Evolutionary conservation across 108 stramenopile species (phyloP), one percentile per base, ranked within the genome.

Genomic region (Craspedostauros australis): DNA sequence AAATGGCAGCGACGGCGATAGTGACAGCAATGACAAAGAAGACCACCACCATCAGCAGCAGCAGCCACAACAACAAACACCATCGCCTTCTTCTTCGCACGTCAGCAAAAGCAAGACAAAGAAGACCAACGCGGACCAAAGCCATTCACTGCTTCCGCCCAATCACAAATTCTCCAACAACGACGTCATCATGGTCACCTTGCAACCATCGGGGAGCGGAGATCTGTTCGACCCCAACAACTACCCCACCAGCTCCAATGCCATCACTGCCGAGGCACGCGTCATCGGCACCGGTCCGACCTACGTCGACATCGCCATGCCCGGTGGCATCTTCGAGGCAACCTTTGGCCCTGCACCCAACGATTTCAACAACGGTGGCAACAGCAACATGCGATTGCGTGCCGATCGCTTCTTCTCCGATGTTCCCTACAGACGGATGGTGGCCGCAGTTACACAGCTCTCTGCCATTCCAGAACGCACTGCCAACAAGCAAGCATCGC

Each of bases 391-490:
- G 62, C 71, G 88, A 22, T 57, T 91, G 0, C 61, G 88, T 7
- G 72, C 71, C 47, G 88, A 91, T 68, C 76, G 82, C 20, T 91
- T 83, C 66, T 87, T 91, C 59, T 84, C 82, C 9, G 68, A 80
- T 70, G 64, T 91, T n/a, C 89, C 89, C 9, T 91, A 82, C 56
- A 55, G 75, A 16, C 54, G 89, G 43, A 91, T 91, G 89, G 85
- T 86, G 29, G 63, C 71, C 21, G 89, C 89, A 9, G 31, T 91
- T 48, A 75, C 80, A 1, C 75, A 80, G 42, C 21, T 87, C 12
- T 78, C 89, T 7, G 42, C 64, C 31, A 64, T 86, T 49, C 80
- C 75, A 4, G 64, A 76, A 33, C 58, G 63, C 7, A n/a, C n/a
- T n/a, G n/a, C n/a, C n/a, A 67, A 39, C 16, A 61, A 66, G 26